Percentiles rank a stretch among this genome's conserved stretches.
Conservation (phyloP, 2,329 filamentous ascomycete genomes). For the Colletotrichum sp. region DNA sequence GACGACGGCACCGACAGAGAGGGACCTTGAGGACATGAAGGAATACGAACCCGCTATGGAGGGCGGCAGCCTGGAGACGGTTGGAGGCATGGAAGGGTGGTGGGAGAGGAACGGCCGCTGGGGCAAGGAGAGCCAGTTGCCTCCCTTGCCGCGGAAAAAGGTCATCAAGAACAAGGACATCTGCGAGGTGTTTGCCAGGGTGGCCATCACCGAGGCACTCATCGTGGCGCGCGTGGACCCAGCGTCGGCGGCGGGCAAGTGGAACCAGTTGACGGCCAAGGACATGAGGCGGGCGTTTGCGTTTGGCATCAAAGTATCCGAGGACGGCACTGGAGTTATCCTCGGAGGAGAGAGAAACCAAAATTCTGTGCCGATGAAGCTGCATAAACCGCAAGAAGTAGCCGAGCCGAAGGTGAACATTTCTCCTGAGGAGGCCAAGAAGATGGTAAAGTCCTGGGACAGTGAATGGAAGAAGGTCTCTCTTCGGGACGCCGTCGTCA, state of each 20-base stretch:
- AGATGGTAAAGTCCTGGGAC: constrained; percentile 53
- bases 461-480: constrained; percentile 62
- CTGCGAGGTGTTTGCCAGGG: constrained; percentile 53
- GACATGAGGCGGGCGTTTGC: constrained; percentile 28
- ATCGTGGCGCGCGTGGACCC: constrained; percentile 34
- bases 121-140: constrained; percentile 49
- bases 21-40: constrained; percentile 26
- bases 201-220: constrained; percentile 59
- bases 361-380: constrained; percentile 21
- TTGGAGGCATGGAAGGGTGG: constrained; percentile 54
- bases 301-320: constrained; percentile 40
- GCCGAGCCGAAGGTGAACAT: constrained; percentile 25
- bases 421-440: constrained; percentile 44
- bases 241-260: constrained; percentile 26
- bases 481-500: constrained; percentile 63
- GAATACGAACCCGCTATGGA: constrained; percentile 53
- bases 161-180: constrained; percentile 38
- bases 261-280: constrained; percentile 20
- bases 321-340: constrained; percentile 45
- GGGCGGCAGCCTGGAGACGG: constrained; percentile 50
- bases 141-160: constrained; percentile 43
- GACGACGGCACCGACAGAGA: constrained; percentile 4
- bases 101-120: constrained; percentile 62
- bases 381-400: neutral
- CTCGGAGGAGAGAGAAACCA: constrained; percentile 32